phyloP scores from a whole-genome alignment of 768 basidiomycete species.

The Russula griseocarnosa region DNA sequence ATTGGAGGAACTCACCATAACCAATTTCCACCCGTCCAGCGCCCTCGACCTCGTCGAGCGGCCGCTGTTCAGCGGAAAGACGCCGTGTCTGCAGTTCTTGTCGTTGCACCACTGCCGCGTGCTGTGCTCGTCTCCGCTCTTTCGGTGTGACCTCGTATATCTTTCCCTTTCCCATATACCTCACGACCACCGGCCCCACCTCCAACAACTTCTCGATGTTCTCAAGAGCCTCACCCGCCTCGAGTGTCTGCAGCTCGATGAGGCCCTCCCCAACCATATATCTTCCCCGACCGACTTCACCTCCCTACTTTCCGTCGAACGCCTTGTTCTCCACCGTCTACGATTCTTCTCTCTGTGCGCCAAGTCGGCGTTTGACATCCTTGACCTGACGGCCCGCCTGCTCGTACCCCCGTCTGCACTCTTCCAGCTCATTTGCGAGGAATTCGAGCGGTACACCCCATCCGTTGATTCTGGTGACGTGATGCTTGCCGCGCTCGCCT shows the following conservation, averaged over 20 bases:
- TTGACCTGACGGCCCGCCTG: constrained; percentile 16
- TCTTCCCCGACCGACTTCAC: constrained; percentile 4
- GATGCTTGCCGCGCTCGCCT: constrained; percentile 24
- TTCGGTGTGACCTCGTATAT: constrained; percentile 24
- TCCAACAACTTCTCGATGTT: constrained; percentile 18
- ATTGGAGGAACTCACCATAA: constrained; percentile 21
- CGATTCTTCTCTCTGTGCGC: constrained; percentile 24
- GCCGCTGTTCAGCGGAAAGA: constrained; percentile 17
- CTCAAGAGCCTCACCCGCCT: constrained; percentile 17
- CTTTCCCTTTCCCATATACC: constrained; percentile 24
- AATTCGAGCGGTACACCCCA: constrained; percentile 15
- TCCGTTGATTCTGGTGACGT: constrained; percentile 18
- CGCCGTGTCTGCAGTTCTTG: constrained; percentile 20
- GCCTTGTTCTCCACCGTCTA: constrained; percentile 10
- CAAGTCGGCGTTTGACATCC: constrained; percentile 23
- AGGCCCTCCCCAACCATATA: constrained; percentile 22
- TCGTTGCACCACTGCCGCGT: constrained; percentile 20
- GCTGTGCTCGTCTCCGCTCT: constrained; percentile 23
- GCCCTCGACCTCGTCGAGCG: constrained; percentile 7
- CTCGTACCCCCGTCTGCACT: constrained; percentile 18
- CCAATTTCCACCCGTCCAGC: constrained; percentile 14
- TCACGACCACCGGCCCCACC: constrained; percentile 2
- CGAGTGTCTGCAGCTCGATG: constrained; percentile 23
- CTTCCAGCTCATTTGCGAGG: constrained; percentile 26
- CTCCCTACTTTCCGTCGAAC: constrained; percentile 15